These are phyloP conservation scores for Paecilomyces variotii DNA, from an alignment of 2,329 filamentous ascomycete genomes.

Conservation along the genomic window DNA sequence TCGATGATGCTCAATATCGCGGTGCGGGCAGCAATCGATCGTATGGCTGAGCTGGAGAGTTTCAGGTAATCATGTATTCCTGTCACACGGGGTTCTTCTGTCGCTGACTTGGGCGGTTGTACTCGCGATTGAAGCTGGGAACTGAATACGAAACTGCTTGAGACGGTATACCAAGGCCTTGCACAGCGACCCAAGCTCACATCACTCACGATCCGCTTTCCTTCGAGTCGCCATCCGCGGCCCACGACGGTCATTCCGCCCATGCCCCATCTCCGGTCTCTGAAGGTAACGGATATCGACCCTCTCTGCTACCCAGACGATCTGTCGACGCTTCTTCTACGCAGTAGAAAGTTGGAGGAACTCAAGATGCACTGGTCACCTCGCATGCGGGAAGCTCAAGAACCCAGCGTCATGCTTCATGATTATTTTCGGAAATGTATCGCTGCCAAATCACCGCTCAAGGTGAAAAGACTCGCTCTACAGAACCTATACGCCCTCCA, in stretches of 20 bases:
- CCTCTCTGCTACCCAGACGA: slow-evolving; percentile 59
- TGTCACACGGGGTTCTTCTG: not conserved
- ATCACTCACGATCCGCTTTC: slow-evolving; percentile 49
- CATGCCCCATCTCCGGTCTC: slow-evolving; percentile 45
- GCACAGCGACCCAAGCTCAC: slow-evolving; percentile 42
- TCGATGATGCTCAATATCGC: slow-evolving; percentile 57
- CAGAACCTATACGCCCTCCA: slow-evolving; percentile 53
- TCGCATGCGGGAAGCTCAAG: slow-evolving; percentile 52
- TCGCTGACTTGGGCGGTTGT: slow-evolving; percentile 1
- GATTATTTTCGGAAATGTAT: slow-evolving; percentile 50
- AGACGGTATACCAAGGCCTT: slow-evolving; percentile 52
- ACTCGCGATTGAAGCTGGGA: slow-evolving; percentile 43
- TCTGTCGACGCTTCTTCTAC: slow-evolving; percentile 47
- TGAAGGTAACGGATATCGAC: slow-evolving; percentile 53
- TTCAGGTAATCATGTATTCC: slow-evolving; percentile 38
- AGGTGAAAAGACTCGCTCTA: slow-evolving; percentile 44
- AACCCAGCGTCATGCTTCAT: slow-evolving; percentile 48
- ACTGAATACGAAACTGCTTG: slow-evolving; percentile 52
- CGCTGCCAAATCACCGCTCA: slow-evolving; percentile 38
- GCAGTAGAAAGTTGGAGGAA: slow-evolving; percentile 47
- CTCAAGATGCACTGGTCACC: slow-evolving; percentile 54
- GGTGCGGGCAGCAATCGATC: slow-evolving; percentile 51
- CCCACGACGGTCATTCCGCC: slow-evolving; percentile 50
- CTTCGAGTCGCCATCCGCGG: slow-evolving; percentile 47
- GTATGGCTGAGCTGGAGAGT: slow-evolving; percentile 46